phyloP scores from a whole-genome alignment of 1,284 basidiomycete genomes.

The Bondarzewia mesenterica region DNA sequence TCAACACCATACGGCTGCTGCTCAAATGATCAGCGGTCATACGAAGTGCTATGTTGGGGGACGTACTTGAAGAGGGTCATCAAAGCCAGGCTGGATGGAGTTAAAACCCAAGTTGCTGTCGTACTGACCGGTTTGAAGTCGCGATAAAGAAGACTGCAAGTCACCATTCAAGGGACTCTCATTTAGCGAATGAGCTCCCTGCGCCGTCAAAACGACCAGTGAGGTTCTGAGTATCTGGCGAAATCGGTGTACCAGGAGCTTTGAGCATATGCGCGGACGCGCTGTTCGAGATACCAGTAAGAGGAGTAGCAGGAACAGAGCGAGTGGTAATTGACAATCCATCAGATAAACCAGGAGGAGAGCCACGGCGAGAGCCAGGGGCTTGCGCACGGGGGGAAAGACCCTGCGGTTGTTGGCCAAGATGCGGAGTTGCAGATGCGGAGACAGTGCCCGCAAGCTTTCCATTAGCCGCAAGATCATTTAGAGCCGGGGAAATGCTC shows the following conservation, averaged over 20 bases:
- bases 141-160: slow-evolving; percentile 61
- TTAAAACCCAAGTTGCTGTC: slow-evolving; percentile 44
- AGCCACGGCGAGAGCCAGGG: slow-evolving; percentile 57
- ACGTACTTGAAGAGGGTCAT: slow-evolving; percentile 45
- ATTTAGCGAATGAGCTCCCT: slow-evolving; percentile 38
- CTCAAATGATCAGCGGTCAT: background rate
- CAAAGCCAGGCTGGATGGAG: slow-evolving; percentile 40
- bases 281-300: slow-evolving; percentile 44
- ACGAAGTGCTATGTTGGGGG: background rate
- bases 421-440: slow-evolving; percentile 52
- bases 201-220: slow-evolving; percentile 53
- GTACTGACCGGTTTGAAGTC: slow-evolving; percentile 53
- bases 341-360: slow-evolving; percentile 57
- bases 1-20: slow-evolving; percentile 50
- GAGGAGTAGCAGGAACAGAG: slow-evolving; percentile 70
- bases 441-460: slow-evolving; percentile 42
- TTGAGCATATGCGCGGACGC: slow-evolving; percentile 43
- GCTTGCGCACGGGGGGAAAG: slow-evolving; percentile 31
- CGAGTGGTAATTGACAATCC: slow-evolving; percentile 53
- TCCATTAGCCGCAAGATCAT: slow-evolving; percentile 33
- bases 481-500: slow-evolving; percentile 25
- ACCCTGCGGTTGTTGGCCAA: slow-evolving; percentile 54
- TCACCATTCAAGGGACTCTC: slow-evolving; percentile 42
- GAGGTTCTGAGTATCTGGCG: slow-evolving; percentile 48
- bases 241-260: slow-evolving; percentile 60